These are phyloP conservation scores for Diutina catenulata DNA, from an alignment of 1,139 yeast species.

Conservation along the genomic window DNA sequence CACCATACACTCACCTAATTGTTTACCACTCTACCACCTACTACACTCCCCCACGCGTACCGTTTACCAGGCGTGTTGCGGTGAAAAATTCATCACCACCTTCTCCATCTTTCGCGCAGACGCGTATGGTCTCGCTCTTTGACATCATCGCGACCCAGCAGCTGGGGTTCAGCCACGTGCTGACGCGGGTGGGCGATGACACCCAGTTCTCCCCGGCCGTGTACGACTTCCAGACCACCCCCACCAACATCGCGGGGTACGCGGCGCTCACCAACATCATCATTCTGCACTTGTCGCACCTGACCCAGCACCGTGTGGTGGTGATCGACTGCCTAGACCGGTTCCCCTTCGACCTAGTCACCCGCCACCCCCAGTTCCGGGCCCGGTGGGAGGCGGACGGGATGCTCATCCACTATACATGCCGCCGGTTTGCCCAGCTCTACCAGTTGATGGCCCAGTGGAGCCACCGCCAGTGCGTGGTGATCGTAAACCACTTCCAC, in stretches of 20 bases:
- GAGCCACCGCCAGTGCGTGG: background rate
- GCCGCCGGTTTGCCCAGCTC: background rate
- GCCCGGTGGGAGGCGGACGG: background rate
- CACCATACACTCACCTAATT: too few species aligned
- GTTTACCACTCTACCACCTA: too few species aligned
- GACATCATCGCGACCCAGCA: conserved; percentile 1
- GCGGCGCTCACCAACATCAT: conserved; percentile 1
- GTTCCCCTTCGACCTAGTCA: background rate
- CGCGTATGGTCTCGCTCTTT: background rate
- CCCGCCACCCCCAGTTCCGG: background rate
- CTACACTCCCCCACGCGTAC: too few species aligned
- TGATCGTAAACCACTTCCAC: conserved; percentile 1
- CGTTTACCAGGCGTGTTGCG: too few species aligned
- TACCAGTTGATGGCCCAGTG: background rate
- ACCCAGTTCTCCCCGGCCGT: background rate
- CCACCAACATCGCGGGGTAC: background rate
- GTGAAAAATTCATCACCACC: too few species aligned
- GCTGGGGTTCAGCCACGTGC: background rate
- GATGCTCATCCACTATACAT: background rate
- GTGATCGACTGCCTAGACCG: background rate
- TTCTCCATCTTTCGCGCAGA: too few species aligned
- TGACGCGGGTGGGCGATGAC: background rate
- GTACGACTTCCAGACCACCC: conserved; percentile 3
- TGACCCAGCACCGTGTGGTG: background rate
- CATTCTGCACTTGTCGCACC: background rate